phyloP scores from a whole-genome alignment of 2,329 filamentous ascomycete species.

The Daldinia sp. region DNA sequence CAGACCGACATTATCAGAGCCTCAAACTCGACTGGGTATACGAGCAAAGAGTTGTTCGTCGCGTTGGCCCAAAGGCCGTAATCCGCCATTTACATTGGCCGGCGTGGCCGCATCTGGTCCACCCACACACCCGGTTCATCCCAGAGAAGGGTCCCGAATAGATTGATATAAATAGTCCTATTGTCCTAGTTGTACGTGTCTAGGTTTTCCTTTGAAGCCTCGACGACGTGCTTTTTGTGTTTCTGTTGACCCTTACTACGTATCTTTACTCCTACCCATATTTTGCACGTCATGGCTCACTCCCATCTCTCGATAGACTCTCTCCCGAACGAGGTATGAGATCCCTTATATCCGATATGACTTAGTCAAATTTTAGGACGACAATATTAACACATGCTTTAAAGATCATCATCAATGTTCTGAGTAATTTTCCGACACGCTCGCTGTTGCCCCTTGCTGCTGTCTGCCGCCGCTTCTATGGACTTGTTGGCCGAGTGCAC shows the following conservation, averaged over 20 bases:
- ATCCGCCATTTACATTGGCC: conserved; percentile 8
- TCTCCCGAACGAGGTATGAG: conserved; percentile 53
- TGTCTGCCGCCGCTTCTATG: conserved; percentile 73
- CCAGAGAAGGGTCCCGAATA: conserved; percentile 11
- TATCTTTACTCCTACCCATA: conserved; percentile 43
- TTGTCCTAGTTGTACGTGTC: conserved; percentile 12
- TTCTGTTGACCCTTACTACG: conserved; percentile 33
- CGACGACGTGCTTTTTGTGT: conserved; percentile 40
- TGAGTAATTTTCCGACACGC: conserved; percentile 62
- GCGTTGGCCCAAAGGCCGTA: conserved; percentile 9
- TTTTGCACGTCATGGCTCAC: conserved; percentile 46
- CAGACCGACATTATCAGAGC: conserved; percentile 33
- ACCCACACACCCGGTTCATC: conserved; percentile 24
- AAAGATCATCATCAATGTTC: conserved; percentile 64
- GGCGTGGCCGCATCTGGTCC: conserved; percentile 29
- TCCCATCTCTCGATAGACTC: conserved; percentile 47
- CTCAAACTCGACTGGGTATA: conserved; percentile 18
- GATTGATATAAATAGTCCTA: conserved; percentile 34
- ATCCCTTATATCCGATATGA: conserved; percentile 6
- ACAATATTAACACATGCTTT: conserved; percentile 19
- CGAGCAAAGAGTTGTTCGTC: conserved; percentile 12
- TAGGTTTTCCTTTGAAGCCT: conserved; percentile 19
- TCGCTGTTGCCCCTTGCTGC: conserved; percentile 68
- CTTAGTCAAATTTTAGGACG: neutral
- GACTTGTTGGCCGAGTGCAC: conserved; percentile 71